A percentile compares a stretch with the other conserved stretches of the same genome.
These are phyloP conservation scores for Aspergillus hancockii DNA, from an alignment of 495 filamentous ascomycete genomes.

Conservation along the genomic window DNA sequence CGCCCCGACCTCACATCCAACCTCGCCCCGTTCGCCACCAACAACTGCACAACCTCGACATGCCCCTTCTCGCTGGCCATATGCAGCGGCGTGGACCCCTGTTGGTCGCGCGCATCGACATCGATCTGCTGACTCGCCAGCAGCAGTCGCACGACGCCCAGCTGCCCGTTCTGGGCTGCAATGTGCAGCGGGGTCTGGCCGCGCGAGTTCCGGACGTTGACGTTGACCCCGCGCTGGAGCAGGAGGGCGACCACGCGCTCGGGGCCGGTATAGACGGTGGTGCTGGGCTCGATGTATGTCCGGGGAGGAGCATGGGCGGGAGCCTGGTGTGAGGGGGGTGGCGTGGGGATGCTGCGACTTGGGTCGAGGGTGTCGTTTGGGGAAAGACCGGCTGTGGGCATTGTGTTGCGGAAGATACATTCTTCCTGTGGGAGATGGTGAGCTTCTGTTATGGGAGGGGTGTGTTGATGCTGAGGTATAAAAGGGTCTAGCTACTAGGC, in stretches of 20 bases:
- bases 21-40: neutral
- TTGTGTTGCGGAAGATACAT: neutral
- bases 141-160: neutral
- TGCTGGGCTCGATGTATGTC: neutral
- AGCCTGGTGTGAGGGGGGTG: neutral
- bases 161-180: neutral
- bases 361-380: neutral
- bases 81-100: neutral
- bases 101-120: neutral
- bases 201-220: neutral
- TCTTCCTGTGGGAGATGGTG: neutral
- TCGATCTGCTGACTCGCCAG: neutral
- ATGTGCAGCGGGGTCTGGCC: neutral
- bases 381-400: neutral
- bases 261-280: neutral
- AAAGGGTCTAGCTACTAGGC: too few relatives aligned
- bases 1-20: neutral
- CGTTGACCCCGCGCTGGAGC: neutral
- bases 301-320: too few relatives aligned
- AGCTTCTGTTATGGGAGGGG: too few relatives aligned
- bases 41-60: neutral
- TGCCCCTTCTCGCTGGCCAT: neutral
- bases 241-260: neutral
- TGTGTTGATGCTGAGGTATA: too few relatives aligned
- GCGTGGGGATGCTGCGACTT: neutral